Evolutionary conservation across 345 rosid species (phyloP).

Genomic region (Citrus reticulata): DNA sequence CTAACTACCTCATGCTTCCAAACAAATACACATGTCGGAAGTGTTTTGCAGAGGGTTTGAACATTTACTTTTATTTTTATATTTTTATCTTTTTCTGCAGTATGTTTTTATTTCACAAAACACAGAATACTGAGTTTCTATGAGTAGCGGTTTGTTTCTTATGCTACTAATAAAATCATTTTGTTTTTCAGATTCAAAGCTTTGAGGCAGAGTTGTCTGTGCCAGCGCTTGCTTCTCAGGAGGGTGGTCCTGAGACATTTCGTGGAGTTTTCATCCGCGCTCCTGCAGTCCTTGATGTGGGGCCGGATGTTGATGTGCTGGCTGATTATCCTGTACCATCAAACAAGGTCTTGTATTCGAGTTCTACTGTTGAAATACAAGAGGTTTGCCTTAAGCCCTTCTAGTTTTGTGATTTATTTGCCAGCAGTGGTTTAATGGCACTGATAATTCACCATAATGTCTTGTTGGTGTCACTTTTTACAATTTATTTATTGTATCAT

Average conservation of each 20-base stretch:
- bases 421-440: neutral
- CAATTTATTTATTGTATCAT: neutral
- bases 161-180: neutral
- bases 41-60: neutral
- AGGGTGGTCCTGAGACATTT: conserved; percentile 85
- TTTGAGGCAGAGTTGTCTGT: conserved; percentile 84
- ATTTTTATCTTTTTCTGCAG: neutral
- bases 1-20: neutral
- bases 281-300: conserved; percentile 84
- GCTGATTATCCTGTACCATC: conserved; percentile 69
- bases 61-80: neutral
- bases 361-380: conserved; percentile 71
- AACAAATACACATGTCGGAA: neutral
- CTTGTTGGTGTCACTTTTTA: neutral
- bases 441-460: neutral
- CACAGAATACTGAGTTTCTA: neutral
- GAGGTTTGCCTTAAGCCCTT: conserved; percentile 48
- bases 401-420: neutral
- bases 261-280: conserved; percentile 95
- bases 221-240: conserved; percentile 65
- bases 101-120: neutral
- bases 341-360: conserved; percentile 63
- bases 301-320: conserved; percentile 81
- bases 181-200: conserved; percentile 69
- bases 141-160: neutral